Evolutionary conservation across 176 grass and related monocot genomes (phyloP), one percentile per base, ranked within the genome.

Genomic region (Oryza nivara): DNA sequence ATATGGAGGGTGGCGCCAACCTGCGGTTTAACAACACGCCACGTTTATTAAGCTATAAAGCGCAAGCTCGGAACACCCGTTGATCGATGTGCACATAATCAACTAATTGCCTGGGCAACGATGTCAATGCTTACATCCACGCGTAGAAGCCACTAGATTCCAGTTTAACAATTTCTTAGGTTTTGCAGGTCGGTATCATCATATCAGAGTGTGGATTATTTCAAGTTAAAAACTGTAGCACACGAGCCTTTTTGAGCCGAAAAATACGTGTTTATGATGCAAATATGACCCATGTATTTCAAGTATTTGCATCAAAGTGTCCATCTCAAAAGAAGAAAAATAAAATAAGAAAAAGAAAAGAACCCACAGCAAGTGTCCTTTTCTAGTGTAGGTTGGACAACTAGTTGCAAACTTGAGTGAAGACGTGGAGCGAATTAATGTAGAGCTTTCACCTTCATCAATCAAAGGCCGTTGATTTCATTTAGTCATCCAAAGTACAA

Each of bases 91-190:
- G 40, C 43, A 70, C 79, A 54, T 16, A 49, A 67, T 49, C 16
- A 41, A 51, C 7, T 23, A 38, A 0, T 28, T 28, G 30, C 30
- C 30, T 32, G 30, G 28, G 32, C 61, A 44, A 3, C 35, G 23
- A 68, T 78, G 87, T 88, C 87, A 84, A n/a, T 20, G 54, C 15
- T 52, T 52, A 17, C 54, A n/a, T 58, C 30, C 30, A 6, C 19
- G 7, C 17, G 54, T 58, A n/a, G 54, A 58, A 58, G 19, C 13
- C 54, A 58, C 54, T n/a, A n/a, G 17, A 56, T 58, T 1, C 54
- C 54, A 58, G 7, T 58, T 58, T 58, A 68, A 54, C 36, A 28
- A 11, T 25, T 36, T 48, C 25, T 0, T 25, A 19, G 75, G 20
- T 36, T 70, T 60, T 20, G 48, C 67, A 78, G 28, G 68, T 72